Evolutionary conservation across 352 stramenopile species (phyloP).

Genomic region (Globisporangium parvum): DNA sequence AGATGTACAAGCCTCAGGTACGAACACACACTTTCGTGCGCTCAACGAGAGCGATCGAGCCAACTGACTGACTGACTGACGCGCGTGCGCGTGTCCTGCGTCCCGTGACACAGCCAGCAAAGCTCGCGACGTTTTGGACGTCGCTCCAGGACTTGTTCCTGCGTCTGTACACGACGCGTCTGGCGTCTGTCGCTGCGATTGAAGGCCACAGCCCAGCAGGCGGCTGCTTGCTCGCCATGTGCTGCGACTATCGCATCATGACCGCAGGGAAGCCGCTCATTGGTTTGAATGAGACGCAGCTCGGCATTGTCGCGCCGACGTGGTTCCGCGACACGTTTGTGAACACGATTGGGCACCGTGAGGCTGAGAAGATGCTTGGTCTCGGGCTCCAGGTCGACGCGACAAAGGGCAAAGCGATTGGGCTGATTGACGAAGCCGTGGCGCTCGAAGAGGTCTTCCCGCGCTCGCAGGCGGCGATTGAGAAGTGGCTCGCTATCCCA

Average conservation of each 20-base stretch:
- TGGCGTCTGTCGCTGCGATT: constrained; percentile 88
- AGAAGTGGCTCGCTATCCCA: constrained; percentile 79
- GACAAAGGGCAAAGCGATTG: constrained; percentile 64
- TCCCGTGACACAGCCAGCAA: constrained; percentile 26
- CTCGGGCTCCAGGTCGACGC: constrained; percentile 76
- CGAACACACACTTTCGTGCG: neutral
- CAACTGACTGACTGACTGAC: neutral
- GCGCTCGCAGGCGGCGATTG: constrained; percentile 49
- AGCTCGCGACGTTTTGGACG: constrained; percentile 87
- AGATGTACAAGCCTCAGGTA: constrained; percentile 89
- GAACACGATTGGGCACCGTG: constrained; percentile 78
- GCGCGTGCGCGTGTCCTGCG: neutral
- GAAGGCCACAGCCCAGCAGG: constrained; percentile 90
- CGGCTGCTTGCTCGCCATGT: constrained; percentile 92
- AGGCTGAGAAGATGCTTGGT: constrained; percentile 84
- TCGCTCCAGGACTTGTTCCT: constrained; percentile 91
- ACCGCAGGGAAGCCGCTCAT: constrained; percentile 84
- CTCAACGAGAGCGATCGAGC: too few species aligned
- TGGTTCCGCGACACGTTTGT: constrained; percentile 82
- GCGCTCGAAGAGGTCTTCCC: constrained; percentile 71
- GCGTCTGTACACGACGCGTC: constrained; percentile 88
- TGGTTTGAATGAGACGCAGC: constrained; percentile 92
- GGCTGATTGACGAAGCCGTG: constrained; percentile 72
- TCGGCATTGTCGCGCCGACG: constrained; percentile 87
- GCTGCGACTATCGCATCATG: constrained; percentile 94